phyloP scores from a whole-genome alignment of 371 early-diverging fungal species.

The Mucor racemosus region DNA sequence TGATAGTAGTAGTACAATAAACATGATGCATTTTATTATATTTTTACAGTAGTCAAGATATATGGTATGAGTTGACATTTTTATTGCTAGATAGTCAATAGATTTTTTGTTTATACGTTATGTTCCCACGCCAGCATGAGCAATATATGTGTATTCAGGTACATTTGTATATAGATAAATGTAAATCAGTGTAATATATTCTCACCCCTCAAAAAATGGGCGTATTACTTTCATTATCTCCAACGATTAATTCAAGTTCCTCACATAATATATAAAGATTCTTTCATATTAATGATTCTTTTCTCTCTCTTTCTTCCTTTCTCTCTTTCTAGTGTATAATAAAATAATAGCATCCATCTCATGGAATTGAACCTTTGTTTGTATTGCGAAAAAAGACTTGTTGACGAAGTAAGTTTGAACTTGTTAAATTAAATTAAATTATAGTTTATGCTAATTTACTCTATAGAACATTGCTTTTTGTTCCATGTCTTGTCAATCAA shows the following conservation, averaged over 20 bases:
- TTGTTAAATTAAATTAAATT: background rate
- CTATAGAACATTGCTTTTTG: slow-evolving; percentile 31
- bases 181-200: background rate
- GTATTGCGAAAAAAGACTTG: slow-evolving; percentile 35
- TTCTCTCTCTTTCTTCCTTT: slow-evolving; percentile 12
- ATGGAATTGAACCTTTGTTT: slow-evolving; percentile 37
- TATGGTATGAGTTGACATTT: background rate
- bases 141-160: background rate
- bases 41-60: background rate
- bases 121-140: slow-evolving; percentile 4
- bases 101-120: too few species aligned
- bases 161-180: background rate
- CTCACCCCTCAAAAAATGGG: background rate
- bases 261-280: background rate
- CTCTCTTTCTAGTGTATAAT: slow-evolving; percentile 5
- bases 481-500: slow-evolving; percentile 31
- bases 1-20: background rate
- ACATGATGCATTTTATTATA: background rate
- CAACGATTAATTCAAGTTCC: background rate
- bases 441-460: background rate
- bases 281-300: background rate
- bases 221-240: background rate
- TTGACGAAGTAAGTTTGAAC: slow-evolving; percentile 27
- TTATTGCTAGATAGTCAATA: background rate
- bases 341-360: background rate